Percentiles rank a stretch among this genome's conserved stretches.
Evolutionary conservation across 2,329 filamentous ascomycete genomes (phyloP).

Genomic region (Fusarium sp.): DNA sequence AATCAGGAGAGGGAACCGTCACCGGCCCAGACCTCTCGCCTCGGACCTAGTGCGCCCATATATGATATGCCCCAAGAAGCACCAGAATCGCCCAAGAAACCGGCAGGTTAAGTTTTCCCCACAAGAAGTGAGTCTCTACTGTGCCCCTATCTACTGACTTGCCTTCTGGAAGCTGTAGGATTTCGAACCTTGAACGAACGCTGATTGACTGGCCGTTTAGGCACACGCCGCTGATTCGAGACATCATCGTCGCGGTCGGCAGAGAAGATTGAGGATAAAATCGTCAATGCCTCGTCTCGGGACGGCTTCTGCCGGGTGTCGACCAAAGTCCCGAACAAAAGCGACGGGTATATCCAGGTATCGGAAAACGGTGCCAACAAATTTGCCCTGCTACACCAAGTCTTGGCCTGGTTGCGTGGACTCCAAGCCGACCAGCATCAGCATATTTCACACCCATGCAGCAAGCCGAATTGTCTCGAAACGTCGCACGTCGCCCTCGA

Average conservation of each 20-base stretch:
- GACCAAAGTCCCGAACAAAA: fast-evolving
- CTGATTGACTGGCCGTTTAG: neutral
- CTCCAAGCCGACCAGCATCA: fast-evolving
- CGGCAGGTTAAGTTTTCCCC: neutral
- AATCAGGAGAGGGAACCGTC: neutral
- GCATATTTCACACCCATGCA: neutral
- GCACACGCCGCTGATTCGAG: neutral
- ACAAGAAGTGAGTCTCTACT: neutral
- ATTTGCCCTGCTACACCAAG: neutral
- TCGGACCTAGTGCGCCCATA: fast-evolving
- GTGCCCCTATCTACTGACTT: neutral
- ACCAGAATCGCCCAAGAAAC: neutral
- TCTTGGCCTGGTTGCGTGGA: neutral
- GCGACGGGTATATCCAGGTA: fast-evolving
- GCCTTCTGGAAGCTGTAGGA: no score
- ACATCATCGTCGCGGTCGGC: neutral
- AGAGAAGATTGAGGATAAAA: neutral
- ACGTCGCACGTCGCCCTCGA: fast-evolving
- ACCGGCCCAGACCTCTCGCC: neutral
- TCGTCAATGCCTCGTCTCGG: neutral
- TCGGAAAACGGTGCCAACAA: neutral
- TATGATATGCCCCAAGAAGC: neutral
- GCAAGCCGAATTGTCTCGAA: neutral
- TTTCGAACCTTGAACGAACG: neutral
- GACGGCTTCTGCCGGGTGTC: fast-evolving